Base-by-base conservation (phyloP, 805 yeast genomes). In the Ogataea saltuana region DNA sequence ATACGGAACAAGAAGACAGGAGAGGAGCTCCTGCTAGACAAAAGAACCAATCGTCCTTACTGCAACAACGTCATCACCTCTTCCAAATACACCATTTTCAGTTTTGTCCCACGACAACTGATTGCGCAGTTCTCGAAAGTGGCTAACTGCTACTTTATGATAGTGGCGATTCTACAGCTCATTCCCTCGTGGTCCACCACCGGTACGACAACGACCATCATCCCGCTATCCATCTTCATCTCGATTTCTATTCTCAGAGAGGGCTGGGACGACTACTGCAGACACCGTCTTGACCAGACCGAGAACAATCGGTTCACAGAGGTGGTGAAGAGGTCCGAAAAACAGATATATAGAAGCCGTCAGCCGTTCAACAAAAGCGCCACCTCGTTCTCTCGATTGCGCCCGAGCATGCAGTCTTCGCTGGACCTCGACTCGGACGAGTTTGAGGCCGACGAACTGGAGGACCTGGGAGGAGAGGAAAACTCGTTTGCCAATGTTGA, bases 131-230 rank as follows among this genome's bases (percentile, higher is more conserved):
- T 93, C 58, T 88, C 96, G 18, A 91, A 88, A 60, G 58, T 93
- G 33, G 99, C 99, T 21, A 93, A 93, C 60, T 72, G 90, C 48
- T 91, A 93, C 63, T 93, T 93, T 65, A 68, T 93, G 76, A 72
- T 81, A 3, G 93, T 93, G 13, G 90, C 98, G 2, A 85, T 93
- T 48, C 70, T 93, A 71, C 99, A 93, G 61, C 83, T 91, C 90
- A 83, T 93, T 36, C 98, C 99, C 0, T 80, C 89, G 2, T 93
- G 97, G 97, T 88, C 97, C 1, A 88, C 99, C 5, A 93, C 99
- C 0, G 99, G 98, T 46, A 85, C 89, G 10, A 88, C 81, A 60
- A 93, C 98, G 3, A 93, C 99, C 2, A 91, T 93, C 54, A 75
- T 90, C 30, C 98, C 99, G 2, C 71, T 93, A 44, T 68, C 83